Percentiles rank a stretch among this genome's conserved stretches.
These are phyloP conservation scores for Apiospora marii DNA, from an alignment of 2,329 filamentous ascomycete species.

Conservation along the genomic window DNA sequence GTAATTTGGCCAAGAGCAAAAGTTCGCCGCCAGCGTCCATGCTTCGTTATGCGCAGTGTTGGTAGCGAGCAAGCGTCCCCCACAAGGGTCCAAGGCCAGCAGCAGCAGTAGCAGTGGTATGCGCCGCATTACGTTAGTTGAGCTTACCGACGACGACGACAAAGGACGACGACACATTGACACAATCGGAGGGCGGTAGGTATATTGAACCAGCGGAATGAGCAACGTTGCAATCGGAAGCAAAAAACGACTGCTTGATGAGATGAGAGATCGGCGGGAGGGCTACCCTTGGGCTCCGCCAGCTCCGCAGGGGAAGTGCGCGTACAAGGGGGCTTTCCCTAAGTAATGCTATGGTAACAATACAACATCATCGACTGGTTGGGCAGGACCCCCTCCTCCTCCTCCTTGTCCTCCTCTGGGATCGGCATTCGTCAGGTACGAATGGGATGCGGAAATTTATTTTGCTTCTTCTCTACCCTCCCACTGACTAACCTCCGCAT, in stretches of 20 bases:
- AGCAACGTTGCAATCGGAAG: constrained; percentile 7
- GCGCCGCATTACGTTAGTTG: too few species aligned
- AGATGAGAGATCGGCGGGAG: constrained; percentile 14
- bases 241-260: neutral
- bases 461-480: neutral
- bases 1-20: too few species aligned
- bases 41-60: too few species aligned
- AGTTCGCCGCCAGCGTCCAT: too few species aligned
- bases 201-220: neutral
- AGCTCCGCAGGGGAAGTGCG: constrained; percentile 2
- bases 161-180: neutral
- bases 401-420: neutral
- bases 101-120: too few species aligned
- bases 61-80: too few species aligned
- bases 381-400: too few species aligned
- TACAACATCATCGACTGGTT: neutral
- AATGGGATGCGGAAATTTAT: neutral
- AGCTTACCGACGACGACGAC: neutral
- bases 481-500: neutral
- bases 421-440: constrained; percentile 11
- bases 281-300: constrained; percentile 5
- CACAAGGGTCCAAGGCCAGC: too few species aligned
- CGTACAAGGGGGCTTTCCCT: constrained; percentile 5
- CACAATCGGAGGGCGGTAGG: neutral
- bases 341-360: constrained; percentile 2